Conservation (phyloP, 768 basidiomycete species). For the Hortiboletus flavorubellus region DNA sequence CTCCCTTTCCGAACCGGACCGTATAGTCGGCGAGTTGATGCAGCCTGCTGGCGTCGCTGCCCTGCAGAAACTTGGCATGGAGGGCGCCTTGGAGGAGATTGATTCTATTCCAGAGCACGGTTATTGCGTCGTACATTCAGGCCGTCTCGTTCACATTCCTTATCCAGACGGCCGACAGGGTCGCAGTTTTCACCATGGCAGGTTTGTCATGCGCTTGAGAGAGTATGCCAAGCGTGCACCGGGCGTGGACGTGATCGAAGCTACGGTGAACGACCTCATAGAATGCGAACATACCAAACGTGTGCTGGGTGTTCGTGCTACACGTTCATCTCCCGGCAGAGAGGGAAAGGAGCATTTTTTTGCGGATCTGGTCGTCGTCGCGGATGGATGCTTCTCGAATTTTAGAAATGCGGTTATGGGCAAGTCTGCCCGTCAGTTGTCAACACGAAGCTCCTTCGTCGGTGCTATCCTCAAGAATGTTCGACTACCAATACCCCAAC, state of each 20-base stretch:
- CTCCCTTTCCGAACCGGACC: constrained; percentile 88
- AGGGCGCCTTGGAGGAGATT: constrained; percentile 75
- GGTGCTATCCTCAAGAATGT: constrained; percentile 82
- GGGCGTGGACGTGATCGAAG: constrained; percentile 81
- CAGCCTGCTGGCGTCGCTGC: constrained; percentile 89
- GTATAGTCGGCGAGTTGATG: constrained; percentile 95
- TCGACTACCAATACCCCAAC: constrained; percentile 64
- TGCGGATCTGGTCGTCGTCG: constrained; percentile 81
- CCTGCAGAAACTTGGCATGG: constrained; percentile 73
- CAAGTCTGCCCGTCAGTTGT: constrained; percentile 42
- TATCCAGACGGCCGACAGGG: constrained; percentile 77
- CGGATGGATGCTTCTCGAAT: constrained; percentile 95
- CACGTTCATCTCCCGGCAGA: constrained; percentile 35
- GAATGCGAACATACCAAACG: constrained; percentile 48
- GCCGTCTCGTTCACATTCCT: constrained; percentile 78
- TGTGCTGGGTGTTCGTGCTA: constrained; percentile 67
- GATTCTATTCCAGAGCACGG: constrained; percentile 81
- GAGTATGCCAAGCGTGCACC: constrained; percentile 54
- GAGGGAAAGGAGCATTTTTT: constrained; percentile 52
- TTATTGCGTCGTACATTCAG: constrained; percentile 71
- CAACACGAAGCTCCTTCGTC: constrained; percentile 75
- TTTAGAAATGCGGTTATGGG: constrained; percentile 75
- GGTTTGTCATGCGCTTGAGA: constrained; percentile 79
- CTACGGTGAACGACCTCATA: constrained; percentile 74
- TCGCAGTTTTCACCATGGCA: constrained; percentile 90